Evolutionary conservation across 495 filamentous ascomycete genomes (phyloP).

Genomic region (Penicillium verhagenii): DNA sequence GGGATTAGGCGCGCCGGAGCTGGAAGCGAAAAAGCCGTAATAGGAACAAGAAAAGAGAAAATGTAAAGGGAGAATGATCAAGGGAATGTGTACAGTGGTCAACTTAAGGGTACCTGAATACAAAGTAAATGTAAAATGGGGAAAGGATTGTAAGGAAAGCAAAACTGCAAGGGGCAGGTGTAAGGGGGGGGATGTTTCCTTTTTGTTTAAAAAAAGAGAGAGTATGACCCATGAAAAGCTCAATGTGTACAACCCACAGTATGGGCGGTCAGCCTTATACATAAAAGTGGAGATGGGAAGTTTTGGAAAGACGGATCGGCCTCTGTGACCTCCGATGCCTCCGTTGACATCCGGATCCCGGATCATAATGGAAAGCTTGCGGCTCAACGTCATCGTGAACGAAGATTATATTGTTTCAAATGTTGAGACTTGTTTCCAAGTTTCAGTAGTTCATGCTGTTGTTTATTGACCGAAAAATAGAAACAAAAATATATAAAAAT

Average conservation of each 20-base stretch:
- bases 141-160: not conserved
- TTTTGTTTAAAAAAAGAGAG: not conserved
- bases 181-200: conserved; percentile 1
- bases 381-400: not conserved
- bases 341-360: not conserved
- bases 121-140: too few relatives aligned
- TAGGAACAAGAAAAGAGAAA: not conserved
- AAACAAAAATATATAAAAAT: too few relatives aligned
- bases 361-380: not conserved
- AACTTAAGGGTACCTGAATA: too few relatives aligned
- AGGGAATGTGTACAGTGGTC: too few relatives aligned
- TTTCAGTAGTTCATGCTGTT: too few relatives aligned
- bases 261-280: conserved; percentile 21
- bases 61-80: not conserved
- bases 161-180: conserved; percentile 11
- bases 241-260: too few relatives aligned
- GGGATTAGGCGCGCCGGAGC: not conserved
- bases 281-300: not conserved
- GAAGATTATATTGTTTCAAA: too few relatives aligned
- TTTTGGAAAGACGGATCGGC: not conserved
- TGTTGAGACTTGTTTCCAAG: too few relatives aligned
- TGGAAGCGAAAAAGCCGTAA: not conserved
- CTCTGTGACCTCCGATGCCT: not conserved
- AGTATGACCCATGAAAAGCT: too few relatives aligned
- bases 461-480: too few relatives aligned